Percentiles rank a stretch among this genome's conserved stretches.
Evolutionary conservation across 116 monocot species (phyloP).

Genomic region (Posidonia oceanica): DNA sequence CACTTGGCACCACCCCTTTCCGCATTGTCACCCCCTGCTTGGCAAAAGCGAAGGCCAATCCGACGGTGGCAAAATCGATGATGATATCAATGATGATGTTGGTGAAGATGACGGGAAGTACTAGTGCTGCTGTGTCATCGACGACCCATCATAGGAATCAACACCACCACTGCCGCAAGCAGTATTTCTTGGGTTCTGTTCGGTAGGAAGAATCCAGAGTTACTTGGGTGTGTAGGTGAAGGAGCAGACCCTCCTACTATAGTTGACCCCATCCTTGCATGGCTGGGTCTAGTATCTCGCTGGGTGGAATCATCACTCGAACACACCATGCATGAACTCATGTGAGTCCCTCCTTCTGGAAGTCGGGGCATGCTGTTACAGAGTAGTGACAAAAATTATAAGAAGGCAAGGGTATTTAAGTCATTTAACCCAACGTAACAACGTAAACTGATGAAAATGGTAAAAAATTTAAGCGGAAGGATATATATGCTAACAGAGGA

Average conservation of each 20-base stretch:
- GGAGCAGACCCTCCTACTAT: not conserved
- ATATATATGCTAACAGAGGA: too few relatives aligned
- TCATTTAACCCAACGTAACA: too few relatives aligned
- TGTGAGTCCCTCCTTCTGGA: constrained; percentile 37
- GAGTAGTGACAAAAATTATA: constrained; percentile 13
- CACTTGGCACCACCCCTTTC: not conserved
- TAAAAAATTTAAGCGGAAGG: too few relatives aligned
- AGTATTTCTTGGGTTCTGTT: too few relatives aligned
- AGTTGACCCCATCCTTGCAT: constrained; percentile 51
- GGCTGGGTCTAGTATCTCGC: constrained; percentile 49
- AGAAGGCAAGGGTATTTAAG: too few relatives aligned
- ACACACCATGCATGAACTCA: constrained; percentile 45
- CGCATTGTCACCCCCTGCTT: not conserved
- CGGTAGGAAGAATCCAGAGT: constrained; percentile 18
- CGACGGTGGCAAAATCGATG: constrained; percentile 26
- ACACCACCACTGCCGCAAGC: too few relatives aligned
- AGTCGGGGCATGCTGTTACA: constrained; percentile 26
- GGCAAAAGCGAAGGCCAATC: constrained; percentile 38
- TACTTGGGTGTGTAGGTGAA: constrained; percentile 40
- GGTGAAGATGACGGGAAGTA: constrained; percentile 37
- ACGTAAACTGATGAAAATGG: too few relatives aligned
- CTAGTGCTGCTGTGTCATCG: constrained; percentile 4
- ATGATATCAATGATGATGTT: constrained; percentile 26
- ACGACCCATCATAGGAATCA: constrained; percentile 22
- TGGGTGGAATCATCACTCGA: constrained; percentile 66